Conservation (phyloP, 768 basidiomycete genomes). For the Hypsizygus marmoreus region DNA sequence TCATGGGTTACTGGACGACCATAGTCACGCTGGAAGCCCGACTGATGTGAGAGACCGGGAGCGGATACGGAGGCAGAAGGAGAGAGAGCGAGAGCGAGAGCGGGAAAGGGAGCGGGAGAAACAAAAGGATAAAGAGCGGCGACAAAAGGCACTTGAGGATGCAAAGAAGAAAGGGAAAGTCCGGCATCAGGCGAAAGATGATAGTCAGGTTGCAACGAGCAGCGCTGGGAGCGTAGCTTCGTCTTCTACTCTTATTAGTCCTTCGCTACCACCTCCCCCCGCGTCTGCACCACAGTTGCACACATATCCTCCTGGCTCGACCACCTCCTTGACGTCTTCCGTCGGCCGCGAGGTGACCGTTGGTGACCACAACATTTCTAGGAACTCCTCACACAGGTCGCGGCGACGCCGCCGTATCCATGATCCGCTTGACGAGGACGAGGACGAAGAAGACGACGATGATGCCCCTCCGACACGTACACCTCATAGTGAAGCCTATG, state of each 20-base stretch:
- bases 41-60: slow-evolving; percentile 33
- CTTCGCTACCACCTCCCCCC: slow-evolving; percentile 17
- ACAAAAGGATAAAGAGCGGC: slow-evolving; percentile 28
- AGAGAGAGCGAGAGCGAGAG: slow-evolving; percentile 24
- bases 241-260: slow-evolving; percentile 10
- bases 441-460: slow-evolving; percentile 37
- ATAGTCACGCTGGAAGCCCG: slow-evolving; percentile 22
- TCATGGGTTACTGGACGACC: slow-evolving; percentile 64
- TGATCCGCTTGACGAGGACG: slow-evolving; percentile 27
- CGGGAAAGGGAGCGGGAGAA: slow-evolving; percentile 26
- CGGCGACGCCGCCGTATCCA: slow-evolving; percentile 29
- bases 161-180: slow-evolving; percentile 25
- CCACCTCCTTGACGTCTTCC: slow-evolving; percentile 8
- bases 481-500: slow-evolving; percentile 64
- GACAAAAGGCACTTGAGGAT: slow-evolving; percentile 29
- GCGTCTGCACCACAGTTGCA: slow-evolving; percentile 23
- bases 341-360: slow-evolving; percentile 6
- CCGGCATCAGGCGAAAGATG: slow-evolving; percentile 24
- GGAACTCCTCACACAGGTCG: slow-evolving; percentile 19
- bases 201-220: slow-evolving; percentile 25
- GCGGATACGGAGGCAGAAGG: slow-evolving; percentile 23
- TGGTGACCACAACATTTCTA: slow-evolving; percentile 12
- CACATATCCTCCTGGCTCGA: slow-evolving; percentile 16
- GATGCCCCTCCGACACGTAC: slow-evolving; percentile 46
- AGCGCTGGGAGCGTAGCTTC: slow-evolving; percentile 24